Percentiles rank a stretch among this genome's conserved stretches.
Evolutionary conservation across 73 alveolate species (phyloP).

Genomic region (Breviolum minutum): DNA sequence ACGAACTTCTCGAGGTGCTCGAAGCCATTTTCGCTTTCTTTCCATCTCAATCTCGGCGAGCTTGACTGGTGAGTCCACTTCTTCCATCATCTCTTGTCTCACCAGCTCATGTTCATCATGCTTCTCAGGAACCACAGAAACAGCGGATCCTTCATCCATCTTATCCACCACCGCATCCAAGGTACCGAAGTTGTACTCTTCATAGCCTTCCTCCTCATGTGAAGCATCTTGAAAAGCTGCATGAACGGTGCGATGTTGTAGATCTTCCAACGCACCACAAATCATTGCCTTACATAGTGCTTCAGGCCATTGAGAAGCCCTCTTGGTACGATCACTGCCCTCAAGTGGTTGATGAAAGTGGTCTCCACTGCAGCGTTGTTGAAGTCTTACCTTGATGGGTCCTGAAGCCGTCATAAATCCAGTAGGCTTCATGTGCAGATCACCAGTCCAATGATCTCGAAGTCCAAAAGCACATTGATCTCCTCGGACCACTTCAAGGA

Average conservation of each 20-base stretch:
- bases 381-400: no score
- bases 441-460: neutral
- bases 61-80: neutral
- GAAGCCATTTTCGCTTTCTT: neutral
- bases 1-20: neutral
- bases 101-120: neutral
- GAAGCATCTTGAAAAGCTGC: neutral
- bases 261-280: neutral
- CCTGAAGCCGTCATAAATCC: neutral
- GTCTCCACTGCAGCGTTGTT: no score
- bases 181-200: neutral
- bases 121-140: neutral
- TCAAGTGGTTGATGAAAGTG: neutral
- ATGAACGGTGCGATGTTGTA: neutral
- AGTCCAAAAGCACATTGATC: constrained; percentile 42
- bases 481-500: neutral
- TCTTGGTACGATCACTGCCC: neutral
- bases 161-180: neutral
- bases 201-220: neutral
- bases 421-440: neutral
- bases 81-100: neutral
- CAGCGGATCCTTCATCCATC: neutral
- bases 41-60: neutral
- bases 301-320: neutral
- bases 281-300: neutral